Evolutionary conservation across 2,329 filamentous ascomycete species (phyloP), one percentile per base, ranked within the genome.

Genomic region (Elsinoe fawcettii): DNA sequence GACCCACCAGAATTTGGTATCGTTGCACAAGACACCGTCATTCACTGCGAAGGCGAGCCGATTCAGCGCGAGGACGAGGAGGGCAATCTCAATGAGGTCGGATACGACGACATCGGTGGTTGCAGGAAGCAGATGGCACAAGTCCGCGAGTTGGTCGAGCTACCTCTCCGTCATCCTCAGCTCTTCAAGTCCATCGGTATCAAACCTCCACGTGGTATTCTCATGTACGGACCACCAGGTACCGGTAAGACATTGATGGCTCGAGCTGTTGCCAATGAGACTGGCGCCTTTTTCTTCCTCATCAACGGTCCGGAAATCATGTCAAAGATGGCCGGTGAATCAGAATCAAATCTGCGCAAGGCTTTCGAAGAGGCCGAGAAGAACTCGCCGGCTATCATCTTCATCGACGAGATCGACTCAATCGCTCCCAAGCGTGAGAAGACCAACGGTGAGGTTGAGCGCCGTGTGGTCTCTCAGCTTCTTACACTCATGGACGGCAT

Each of bases 111-210:
- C 71, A 99, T 99, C 76, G 93, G 93, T 82, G 93, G 93, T 65
- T 97, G 93, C 83, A 84, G 93, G 70, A 99, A 99, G 80, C 93
- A 99, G 78, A 97, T 99, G 93, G 93, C 93, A 62, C 93, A 99
- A 80, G 96, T 99, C 67, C 89, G 93, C 72, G 93, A 99, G 75
- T 85, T 99, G 81, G 93, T 99, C 63, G 93, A 99, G 81, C 80
- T 99, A 65, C 93, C 93, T 61, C 83, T 99, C 61, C 86, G 93
- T 69, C 93, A 99, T 75, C 93, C 93, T 60, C 93, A 97, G 75
- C 87, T 99, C 53, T 99, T 99, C 87, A 99, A 97, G 82, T 97
- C 92, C 39, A 97, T 99, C 70, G 93, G 93, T 84, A 96, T 99
- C 79, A 99, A 99, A 83, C 93, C 93, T 57, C 93, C 93, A 46